Percentiles rank a stretch among this genome's conserved stretches.
Conservation (phyloP, 768 basidiomycete genomes). For the Guyanaporus albipodus region DNA sequence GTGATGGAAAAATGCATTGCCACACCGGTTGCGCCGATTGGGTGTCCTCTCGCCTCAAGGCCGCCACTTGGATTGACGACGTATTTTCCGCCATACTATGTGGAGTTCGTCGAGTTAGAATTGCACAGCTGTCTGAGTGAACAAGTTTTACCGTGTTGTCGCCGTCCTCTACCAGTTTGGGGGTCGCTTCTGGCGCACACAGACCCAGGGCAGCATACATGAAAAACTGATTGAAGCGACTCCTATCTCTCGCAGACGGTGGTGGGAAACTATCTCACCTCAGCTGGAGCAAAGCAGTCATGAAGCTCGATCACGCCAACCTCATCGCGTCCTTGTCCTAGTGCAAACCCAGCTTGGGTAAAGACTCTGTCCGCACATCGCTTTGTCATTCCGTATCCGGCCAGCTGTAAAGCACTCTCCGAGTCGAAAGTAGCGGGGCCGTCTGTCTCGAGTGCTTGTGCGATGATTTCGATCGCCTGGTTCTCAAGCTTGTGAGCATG, state of each 20-base stretch:
- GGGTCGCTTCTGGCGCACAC: constrained; percentile 58
- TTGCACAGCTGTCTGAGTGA: neutral
- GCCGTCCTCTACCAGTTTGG: constrained; percentile 65
- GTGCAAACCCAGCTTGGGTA: constrained; percentile 58
- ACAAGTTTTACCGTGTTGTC: constrained; percentile 64
- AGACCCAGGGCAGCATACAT: constrained; percentile 77
- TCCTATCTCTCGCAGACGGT: neutral
- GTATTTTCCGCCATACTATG: constrained; percentile 79
- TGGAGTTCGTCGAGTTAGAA: neutral
- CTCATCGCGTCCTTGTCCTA: constrained; percentile 58
- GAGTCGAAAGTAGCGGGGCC: constrained; percentile 56
- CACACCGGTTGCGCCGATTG: constrained; percentile 73
- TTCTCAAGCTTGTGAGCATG: constrained; percentile 68
- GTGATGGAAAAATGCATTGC: constrained; percentile 83
- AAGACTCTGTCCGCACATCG: constrained; percentile 64
- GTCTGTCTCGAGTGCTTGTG: constrained; percentile 62
- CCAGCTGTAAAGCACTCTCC: constrained; percentile 66
- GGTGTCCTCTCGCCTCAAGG: constrained; percentile 83
- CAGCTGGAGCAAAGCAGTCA: constrained; percentile 80
- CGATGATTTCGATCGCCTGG: constrained; percentile 79
- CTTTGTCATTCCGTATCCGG: constrained; percentile 75
- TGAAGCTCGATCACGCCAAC: constrained; percentile 80
- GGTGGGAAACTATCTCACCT: constrained; percentile 38
- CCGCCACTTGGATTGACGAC: constrained; percentile 84
- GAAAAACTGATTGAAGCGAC: constrained; percentile 51